Percentiles rank a stretch among this genome's conserved stretches.
phyloP scores from a whole-genome alignment of 257 asterid genomes.

The Scutellaria baicalensis region DNA sequence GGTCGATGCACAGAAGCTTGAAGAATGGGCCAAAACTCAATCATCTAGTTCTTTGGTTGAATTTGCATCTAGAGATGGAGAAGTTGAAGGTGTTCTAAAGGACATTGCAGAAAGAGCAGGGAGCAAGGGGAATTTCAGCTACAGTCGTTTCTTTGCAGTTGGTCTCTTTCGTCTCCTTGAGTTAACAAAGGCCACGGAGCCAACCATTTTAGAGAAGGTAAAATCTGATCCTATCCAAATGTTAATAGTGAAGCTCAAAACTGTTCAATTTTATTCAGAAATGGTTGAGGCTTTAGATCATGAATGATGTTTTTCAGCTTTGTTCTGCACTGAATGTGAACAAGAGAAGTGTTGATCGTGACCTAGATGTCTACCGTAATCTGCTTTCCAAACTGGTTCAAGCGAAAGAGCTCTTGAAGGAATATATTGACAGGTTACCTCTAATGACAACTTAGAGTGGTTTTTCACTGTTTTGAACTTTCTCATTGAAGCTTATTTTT shows the following conservation, averaged over 20 bases:
- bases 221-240: background rate
- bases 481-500: background rate
- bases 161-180: slow-evolving; percentile 96
- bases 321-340: slow-evolving; percentile 78
- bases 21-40: slow-evolving; percentile 87
- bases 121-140: slow-evolving; percentile 61
- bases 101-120: slow-evolving; percentile 83
- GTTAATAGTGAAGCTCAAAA: background rate
- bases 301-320: slow-evolving; percentile 36
- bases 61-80: slow-evolving; percentile 80
- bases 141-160: slow-evolving; percentile 89
- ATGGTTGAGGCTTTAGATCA: background rate
- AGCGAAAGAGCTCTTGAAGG: slow-evolving; percentile 89
- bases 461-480: background rate
- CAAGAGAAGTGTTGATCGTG: slow-evolving; percentile 92
- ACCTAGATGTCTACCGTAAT: slow-evolving; percentile 94
- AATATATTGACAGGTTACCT: slow-evolving; percentile 76
- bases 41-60: slow-evolving; percentile 59
- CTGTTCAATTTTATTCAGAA: background rate
- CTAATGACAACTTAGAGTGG: background rate
- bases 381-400: slow-evolving; percentile 94
- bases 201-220: slow-evolving; percentile 76
- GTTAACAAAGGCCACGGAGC: slow-evolving; percentile 82
- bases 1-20: slow-evolving; percentile 80
- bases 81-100: slow-evolving; percentile 59